phyloP scores from a whole-genome alignment of 345 rosid species.

The Eucalyptus sp. region DNA sequence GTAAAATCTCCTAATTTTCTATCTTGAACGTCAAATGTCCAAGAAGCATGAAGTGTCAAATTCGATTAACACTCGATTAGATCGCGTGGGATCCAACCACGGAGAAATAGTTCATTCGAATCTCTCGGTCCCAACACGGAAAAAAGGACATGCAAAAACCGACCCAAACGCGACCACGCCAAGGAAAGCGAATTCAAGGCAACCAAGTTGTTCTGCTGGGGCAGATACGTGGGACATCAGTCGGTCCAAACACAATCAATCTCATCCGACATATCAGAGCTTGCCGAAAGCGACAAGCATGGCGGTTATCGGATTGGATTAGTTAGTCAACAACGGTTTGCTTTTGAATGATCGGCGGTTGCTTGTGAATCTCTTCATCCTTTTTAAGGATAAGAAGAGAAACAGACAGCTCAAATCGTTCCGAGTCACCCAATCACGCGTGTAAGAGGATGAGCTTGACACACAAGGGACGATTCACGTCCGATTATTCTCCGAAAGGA shows the following conservation, averaged over 20 bases:
- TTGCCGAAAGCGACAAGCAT: neutral
- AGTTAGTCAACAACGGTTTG: neutral
- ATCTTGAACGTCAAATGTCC: neutral
- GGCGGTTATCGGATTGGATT: neutral
- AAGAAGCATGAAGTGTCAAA: neutral
- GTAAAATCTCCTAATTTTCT: neutral
- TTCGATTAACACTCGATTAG: accelerated
- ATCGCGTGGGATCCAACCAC: neutral
- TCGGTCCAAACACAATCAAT: neutral
- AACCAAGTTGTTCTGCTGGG: neutral
- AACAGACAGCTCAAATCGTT: neutral
- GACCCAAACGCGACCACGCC: neutral
- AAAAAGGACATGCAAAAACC: neutral
- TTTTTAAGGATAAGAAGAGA: neutral
- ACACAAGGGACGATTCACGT: neutral
- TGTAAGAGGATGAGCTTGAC: neutral
- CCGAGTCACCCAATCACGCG: neutral
- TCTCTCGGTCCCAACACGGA: neutral
- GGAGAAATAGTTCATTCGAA: neutral
- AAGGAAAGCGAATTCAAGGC: neutral
- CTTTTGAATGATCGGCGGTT: neutral
- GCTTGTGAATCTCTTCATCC: neutral
- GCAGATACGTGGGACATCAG: neutral
- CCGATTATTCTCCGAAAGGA: neutral
- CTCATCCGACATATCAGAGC: neutral